Evolutionary conservation across 2,329 filamentous ascomycete genomes (phyloP), one percentile per base, ranked within the genome.

Genomic region (Colletotrichum paranaense): DNA sequence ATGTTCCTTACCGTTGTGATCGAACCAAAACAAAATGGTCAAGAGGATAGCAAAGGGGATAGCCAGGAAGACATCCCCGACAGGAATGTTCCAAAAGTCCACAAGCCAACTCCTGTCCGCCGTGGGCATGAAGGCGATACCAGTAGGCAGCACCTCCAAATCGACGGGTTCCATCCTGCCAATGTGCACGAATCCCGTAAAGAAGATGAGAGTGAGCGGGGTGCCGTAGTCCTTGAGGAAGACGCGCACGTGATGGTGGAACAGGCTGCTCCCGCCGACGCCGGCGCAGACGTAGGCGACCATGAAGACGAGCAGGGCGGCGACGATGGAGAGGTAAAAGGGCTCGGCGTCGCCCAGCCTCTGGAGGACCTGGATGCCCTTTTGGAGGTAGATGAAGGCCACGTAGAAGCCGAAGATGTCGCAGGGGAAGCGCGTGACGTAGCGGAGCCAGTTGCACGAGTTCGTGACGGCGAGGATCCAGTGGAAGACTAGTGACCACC

Each of bases 341-440:
- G 93, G 89, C 62, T 86, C 88, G 76, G 86, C 82, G 81, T 86
- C 79, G 82, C 93, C 95, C 78, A 97, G 93, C 14, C 92, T 89
- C 56, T 92, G 92, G 24, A 97, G 88, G 16, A 97, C 94, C 82
- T 97, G 94, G 74, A 97, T 92, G 19, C 95, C 95, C 83, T 97
- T 97, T 79, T 97, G 94, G 24, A 97, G 87, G 80, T 97, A 97
- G 82, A 97, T 96, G 80, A 94, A 95, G 69, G 95, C 95, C 60
- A 97, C 95, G 80, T 97, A 97, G 84, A 97, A 97, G 63, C 95
- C 95, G 77, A 98, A 97, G 78, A 96, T 97, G 81, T 98, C 95
- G 83, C 95, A 97, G 28, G 94, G 95, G 80, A 98, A 98, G 16
- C 94, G 90, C 1, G 95, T 98, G 26, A 98, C 95, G 82, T 95